Evolutionary conservation across 2,329 filamentous ascomycete genomes (phyloP).

Genomic region (Sarocladium oryzae): DNA sequence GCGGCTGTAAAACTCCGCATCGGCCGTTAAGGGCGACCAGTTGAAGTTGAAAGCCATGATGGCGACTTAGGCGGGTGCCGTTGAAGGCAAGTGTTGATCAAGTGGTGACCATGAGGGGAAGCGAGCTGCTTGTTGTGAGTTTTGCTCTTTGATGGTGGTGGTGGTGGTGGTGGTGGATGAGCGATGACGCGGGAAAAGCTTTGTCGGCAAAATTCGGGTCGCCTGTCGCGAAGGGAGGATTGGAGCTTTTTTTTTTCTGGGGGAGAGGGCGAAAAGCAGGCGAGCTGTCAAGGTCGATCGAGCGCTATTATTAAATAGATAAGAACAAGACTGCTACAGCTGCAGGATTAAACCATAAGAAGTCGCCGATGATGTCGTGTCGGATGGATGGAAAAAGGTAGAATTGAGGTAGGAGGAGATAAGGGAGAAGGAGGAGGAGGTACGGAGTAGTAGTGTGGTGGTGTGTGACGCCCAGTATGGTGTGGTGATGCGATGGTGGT

Average conservation of each 20-base stretch:
- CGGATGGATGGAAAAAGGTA: neutral
- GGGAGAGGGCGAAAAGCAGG: neutral
- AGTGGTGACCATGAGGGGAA: conserved; percentile 26
- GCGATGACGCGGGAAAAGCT: conserved; percentile 6
- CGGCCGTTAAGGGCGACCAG: conserved; percentile 98
- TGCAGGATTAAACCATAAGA: no score
- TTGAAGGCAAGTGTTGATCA: neutral
- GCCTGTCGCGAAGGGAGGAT: neutral
- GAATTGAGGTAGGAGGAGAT: neutral
- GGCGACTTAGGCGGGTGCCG: conserved; percentile 35
- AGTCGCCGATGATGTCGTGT: no score
- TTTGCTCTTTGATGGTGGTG: neutral
- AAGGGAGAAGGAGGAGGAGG: neutral
- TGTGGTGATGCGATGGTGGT: conserved; percentile 1
- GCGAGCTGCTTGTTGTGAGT: neutral
- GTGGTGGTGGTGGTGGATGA: neutral
- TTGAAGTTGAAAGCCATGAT: conserved; percentile 99
- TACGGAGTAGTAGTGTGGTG: neutral
- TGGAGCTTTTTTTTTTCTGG: neutral
- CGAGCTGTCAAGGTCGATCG: neutral
- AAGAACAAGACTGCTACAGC: no score
- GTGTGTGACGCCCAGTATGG: neutral
- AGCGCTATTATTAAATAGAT: neutral
- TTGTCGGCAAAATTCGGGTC: conserved; percentile 8
- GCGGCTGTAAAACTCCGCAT: conserved; percentile 82